Evolutionary conservation across 495 filamentous ascomycete genomes (phyloP), one percentile per base, ranked within the genome.

Genomic region (Trichoderma gamsii): DNA sequence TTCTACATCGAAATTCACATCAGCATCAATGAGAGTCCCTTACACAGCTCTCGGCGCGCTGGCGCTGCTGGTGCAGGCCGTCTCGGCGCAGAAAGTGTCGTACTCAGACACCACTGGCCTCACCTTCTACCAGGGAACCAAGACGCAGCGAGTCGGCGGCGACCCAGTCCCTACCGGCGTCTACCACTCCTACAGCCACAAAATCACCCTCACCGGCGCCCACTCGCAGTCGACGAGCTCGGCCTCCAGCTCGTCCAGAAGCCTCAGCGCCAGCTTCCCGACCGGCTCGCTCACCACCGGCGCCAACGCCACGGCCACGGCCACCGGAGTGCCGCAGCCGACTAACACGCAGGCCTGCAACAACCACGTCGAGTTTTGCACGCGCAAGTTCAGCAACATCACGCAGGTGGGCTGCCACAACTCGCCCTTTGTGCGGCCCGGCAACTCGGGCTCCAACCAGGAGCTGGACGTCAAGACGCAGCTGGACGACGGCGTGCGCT

Each of bases 381-480:
- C 74, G 9, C 84, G 92, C 63, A 87, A 86, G 67, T 98, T 94
- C 74, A 90, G 90, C 79, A 95, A 97, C 76, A 91, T 98, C 75
- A 95, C 93, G 67, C 82, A 91, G 73, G 87, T 98, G 4, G 90
- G 89, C 25, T 89, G 90, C 16, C 83, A 98, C 79, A 97, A 97
- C 79, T 93, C 89, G 41, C 90, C 92, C 23, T 98, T 98, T 74
- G 85, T 87, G 27, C 79, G 82, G 59, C 72, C 81, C 72, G 86
- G 89, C 73, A 89, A 90, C 75, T 84, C 87, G 3, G 92, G 89
- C 1, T 83, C 89, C 67, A 98, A 97, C 75, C 94, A 98, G 76
- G 78, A 81, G 6, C 78, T 90, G 44, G 76, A 79, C 63, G 91
- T 97, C 59, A 81, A 81, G 6, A 75, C 83, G 63, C 94, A 98